A percentile compares a stretch with the other conserved stretches of the same genome.
phyloP scores from a whole-genome alignment of 345 rosid species.

The Syzygium oleosum region DNA sequence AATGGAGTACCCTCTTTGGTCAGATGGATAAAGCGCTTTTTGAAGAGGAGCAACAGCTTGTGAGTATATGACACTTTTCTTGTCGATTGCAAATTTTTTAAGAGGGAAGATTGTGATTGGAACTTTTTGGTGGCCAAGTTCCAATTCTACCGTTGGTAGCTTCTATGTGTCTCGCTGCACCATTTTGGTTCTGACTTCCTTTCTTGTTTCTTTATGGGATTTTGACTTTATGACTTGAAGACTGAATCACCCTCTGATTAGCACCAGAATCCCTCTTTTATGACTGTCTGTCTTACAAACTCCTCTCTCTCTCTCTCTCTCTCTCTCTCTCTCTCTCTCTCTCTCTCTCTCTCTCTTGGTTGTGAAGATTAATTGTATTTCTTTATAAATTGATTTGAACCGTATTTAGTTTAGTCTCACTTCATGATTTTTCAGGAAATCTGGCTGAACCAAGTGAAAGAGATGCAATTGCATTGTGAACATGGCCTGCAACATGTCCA shows the following conservation, averaged over 20 bases:
- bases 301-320: neutral
- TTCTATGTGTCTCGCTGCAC: neutral
- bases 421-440: conserved; percentile 50
- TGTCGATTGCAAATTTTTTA: neutral
- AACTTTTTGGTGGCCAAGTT: neutral
- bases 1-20: conserved; percentile 66
- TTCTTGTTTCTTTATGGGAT: neutral
- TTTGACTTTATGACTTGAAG: neutral
- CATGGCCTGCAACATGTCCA: conserved; percentile 61
- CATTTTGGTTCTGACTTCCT: neutral
- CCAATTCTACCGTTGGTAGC: neutral
- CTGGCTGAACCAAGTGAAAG: conserved; percentile 63
- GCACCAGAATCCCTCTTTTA: neutral
- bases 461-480: conserved; percentile 68
- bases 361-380: neutral
- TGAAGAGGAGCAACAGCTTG: conserved; percentile 84
- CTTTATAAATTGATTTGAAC: neutral
- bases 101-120: neutral
- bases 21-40: conserved; percentile 65
- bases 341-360: neutral
- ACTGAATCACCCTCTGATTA: neutral
- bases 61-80: conserved; percentile 19
- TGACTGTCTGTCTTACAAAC: neutral
- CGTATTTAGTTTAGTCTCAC: neutral
- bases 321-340: neutral